Evolutionary conservation across 192 early-diverging fungal genomes (phyloP).

Genomic region (Podila horticola): DNA sequence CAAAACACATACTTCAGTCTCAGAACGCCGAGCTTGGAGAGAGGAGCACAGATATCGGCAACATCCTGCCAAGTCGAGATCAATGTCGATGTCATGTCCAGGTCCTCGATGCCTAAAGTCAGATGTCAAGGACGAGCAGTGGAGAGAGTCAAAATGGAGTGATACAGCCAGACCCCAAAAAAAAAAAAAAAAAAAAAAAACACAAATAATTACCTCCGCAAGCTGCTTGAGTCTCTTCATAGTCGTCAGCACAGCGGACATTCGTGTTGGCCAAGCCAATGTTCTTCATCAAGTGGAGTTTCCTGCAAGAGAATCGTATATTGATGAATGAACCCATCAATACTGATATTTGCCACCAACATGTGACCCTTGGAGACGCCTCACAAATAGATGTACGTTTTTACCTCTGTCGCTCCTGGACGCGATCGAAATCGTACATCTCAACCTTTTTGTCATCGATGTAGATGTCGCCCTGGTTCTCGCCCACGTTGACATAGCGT

Average conservation of each 20-base stretch:
- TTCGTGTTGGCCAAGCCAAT: slow-evolving; percentile 56
- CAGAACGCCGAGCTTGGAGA: slow-evolving; percentile 51
- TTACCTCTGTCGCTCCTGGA: slow-evolving; percentile 58
- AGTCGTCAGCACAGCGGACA: slow-evolving; percentile 39
- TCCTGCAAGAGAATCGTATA: background rate
- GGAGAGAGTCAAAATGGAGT: background rate
- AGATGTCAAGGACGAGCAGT: background rate
- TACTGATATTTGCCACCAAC: background rate
- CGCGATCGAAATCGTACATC: slow-evolving; percentile 62
- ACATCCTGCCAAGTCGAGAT: slow-evolving; percentile 59
- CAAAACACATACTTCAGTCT: slow-evolving; percentile 54
- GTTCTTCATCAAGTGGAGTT: slow-evolving; percentile 41
- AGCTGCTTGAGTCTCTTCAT: slow-evolving; percentile 47
- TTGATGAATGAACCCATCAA: background rate
- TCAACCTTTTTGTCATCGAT: slow-evolving; percentile 63
- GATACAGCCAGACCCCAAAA: too few species aligned
- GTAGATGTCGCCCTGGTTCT: slow-evolving; percentile 9
- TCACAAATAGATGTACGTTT: background rate
- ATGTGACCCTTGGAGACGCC: too few species aligned
- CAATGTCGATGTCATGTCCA: slow-evolving; percentile 67
- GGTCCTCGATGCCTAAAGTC: slow-evolving; percentile 55
- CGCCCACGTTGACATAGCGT: slow-evolving; percentile 51
- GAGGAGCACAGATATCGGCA: slow-evolving; percentile 55
- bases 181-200: too few species aligned
- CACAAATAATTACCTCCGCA: slow-evolving; percentile 53